These are phyloP conservation scores for Lentinus tigrinus DNA, from an alignment of 768 basidiomycete species.

Conservation along the genomic window DNA sequence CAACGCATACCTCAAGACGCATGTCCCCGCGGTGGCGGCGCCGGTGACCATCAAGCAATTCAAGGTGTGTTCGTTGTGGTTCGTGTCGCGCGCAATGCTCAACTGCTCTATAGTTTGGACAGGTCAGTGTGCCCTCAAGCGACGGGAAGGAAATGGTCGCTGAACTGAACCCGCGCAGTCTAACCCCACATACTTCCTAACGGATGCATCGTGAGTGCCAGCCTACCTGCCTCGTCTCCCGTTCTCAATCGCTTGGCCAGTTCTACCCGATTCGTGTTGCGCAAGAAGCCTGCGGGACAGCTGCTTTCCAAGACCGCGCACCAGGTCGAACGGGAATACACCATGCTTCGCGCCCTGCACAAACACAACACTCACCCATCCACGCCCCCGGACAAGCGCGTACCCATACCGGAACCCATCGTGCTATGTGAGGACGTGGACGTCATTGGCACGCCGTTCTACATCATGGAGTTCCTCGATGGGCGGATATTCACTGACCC, in stretches of 20 bases:
- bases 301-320: constrained; percentile 91
- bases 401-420: constrained; percentile 87
- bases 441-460: constrained; percentile 88
- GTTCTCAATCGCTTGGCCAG: neutral
- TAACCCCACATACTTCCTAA: constrained; percentile 95
- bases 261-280: constrained; percentile 68
- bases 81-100: neutral
- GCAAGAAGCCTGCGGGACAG: constrained; percentile 89
- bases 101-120: constrained; percentile 63
- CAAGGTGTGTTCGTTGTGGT: constrained; percentile 51
- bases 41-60: constrained; percentile 90
- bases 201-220: constrained; percentile 60
- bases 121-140: constrained; percentile 48
- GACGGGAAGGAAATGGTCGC: neutral
- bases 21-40: constrained; percentile 53
- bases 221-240: neutral
- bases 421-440: constrained; percentile 75
- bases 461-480: constrained; percentile 94
- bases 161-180: constrained; percentile 47
- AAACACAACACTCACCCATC: constrained; percentile 59
- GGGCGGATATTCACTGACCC: constrained; percentile 92
- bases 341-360: constrained; percentile 74
- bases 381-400: constrained; percentile 47
- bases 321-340: constrained; percentile 92
- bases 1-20: constrained; percentile 59